Conservation (phyloP, 208 protist genomes). For the Trypanosoma congolense region DNA sequence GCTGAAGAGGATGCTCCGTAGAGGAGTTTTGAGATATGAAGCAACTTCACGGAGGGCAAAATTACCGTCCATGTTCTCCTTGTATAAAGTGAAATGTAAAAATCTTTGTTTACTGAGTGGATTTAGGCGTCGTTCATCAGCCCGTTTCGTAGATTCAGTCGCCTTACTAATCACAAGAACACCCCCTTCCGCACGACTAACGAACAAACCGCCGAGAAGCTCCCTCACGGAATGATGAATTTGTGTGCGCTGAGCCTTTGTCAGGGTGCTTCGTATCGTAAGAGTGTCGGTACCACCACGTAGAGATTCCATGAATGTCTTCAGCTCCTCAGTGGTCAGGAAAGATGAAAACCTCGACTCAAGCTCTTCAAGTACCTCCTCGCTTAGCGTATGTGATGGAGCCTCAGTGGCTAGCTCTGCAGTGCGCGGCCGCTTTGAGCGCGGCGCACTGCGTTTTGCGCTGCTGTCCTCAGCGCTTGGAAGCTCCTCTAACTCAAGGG, state of each 20-base stretch:
- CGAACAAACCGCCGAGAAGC: conserved; percentile 45
- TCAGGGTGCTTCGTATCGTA: conserved; percentile 25
- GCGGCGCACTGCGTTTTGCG: not conserved
- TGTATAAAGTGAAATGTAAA: conserved; percentile 92
- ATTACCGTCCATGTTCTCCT: conserved; percentile 92
- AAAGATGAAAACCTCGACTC: conserved; percentile 22
- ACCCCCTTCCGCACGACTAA: conserved; percentile 66
- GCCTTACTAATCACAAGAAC: conserved; percentile 50
- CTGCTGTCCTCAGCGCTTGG: not conserved
- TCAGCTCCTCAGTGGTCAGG: conserved; percentile 41
- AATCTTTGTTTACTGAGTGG: conserved; percentile 35
- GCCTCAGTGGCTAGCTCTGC: not conserved
- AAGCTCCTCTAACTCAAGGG: conserved; percentile 49
- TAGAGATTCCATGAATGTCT: conserved; percentile 30
- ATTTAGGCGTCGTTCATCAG: conserved; percentile 53
- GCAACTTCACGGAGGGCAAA: conserved; percentile 71
- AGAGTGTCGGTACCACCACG: conserved; percentile 23
- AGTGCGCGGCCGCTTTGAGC: conserved; percentile 13
- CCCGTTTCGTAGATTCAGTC: conserved; percentile 50
- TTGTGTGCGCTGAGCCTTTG: conserved; percentile 50
- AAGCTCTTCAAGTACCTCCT: not conserved
- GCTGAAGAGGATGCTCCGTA: conserved; percentile 82
- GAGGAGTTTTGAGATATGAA: conserved; percentile 40
- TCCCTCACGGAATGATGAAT: conserved; percentile 61
- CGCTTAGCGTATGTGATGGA: not conserved